Evolutionary conservation across 768 basidiomycete species (phyloP).

Genomic region (Lactarius tabidus): DNA sequence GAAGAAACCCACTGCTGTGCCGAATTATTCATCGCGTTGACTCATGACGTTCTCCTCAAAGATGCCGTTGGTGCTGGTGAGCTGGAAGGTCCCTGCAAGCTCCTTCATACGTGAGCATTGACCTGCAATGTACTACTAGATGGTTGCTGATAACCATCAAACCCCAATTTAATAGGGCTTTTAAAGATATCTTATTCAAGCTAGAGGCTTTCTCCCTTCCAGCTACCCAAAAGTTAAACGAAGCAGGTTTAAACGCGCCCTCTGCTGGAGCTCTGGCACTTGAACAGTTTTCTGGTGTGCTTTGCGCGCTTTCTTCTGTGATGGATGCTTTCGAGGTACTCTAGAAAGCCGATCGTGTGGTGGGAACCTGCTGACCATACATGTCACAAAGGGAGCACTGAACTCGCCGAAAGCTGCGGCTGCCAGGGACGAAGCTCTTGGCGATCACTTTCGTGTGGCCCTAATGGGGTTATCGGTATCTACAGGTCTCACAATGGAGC

Average conservation of each 20-base stretch:
- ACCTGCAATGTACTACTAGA: neutral
- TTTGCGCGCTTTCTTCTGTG: neutral
- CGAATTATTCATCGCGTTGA: neutral
- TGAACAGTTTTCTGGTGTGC: neutral
- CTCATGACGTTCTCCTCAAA: neutral
- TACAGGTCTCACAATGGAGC: neutral
- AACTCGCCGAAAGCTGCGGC: neutral
- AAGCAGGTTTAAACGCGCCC: neutral
- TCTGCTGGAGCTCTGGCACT: neutral
- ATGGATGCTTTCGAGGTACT: neutral
- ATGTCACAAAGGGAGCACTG: neutral
- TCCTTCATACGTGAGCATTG: neutral
- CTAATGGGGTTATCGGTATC: neutral
- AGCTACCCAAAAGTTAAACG: neutral
- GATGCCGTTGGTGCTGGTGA: neutral
- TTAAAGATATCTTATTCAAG: neutral
- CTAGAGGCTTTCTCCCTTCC: neutral
- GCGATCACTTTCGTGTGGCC: neutral
- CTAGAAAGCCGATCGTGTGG: neutral
- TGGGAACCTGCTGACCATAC: neutral
- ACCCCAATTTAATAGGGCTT: neutral
- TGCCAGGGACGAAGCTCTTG: neutral
- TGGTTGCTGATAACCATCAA: neutral
- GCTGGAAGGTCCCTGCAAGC: neutral
- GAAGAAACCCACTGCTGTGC: neutral